Evolutionary conservation across 108 stramenopile species (phyloP).

Genomic region (Pseudonitzschia pungens): DNA sequence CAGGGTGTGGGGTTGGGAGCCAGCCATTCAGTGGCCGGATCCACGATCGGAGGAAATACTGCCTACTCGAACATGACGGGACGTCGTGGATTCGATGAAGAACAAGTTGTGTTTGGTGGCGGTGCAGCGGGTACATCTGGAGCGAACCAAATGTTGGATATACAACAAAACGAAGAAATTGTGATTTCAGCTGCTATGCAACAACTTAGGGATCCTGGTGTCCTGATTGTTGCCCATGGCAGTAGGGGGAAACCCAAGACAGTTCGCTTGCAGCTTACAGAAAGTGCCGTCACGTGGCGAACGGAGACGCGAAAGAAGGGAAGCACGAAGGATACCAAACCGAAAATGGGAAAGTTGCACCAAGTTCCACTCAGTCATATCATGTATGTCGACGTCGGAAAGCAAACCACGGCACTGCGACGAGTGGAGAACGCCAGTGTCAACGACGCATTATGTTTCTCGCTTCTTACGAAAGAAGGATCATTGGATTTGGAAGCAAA

Average conservation of each 20-base stretch:
- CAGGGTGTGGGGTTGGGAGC: conserved; percentile 28
- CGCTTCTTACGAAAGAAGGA: conserved; percentile 84
- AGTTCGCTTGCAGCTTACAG: conserved; percentile 74
- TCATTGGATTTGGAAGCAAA: conserved; percentile 83
- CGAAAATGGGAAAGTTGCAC: conserved; percentile 83
- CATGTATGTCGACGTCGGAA: conserved; percentile 89
- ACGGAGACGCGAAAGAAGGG: conserved; percentile 80
- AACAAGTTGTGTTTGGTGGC: conserved; percentile 35
- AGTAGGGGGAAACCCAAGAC: conserved; percentile 83
- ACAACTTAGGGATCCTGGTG: conserved; percentile 78
- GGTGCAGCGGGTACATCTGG: conserved; percentile 2
- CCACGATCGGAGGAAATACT: conserved; percentile 31
- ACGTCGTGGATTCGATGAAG: conserved; percentile 35
- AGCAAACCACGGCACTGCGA: conserved; percentile 82
- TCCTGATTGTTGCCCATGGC: conserved; percentile 82
- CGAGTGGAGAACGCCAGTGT: conserved; percentile 82
- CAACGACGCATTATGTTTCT: conserved; percentile 74
- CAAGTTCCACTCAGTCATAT: conserved; percentile 83
- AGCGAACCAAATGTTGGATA: conserved; percentile 27
- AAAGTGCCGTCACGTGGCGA: conserved; percentile 80
- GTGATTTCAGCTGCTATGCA: conserved; percentile 84
- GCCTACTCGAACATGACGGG: conserved; percentile 16
- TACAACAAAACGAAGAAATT: conserved; percentile 71
- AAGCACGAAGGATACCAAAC: conserved; percentile 34
- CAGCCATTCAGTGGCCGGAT: conserved; percentile 20